Percentiles rank a stretch among this genome's conserved stretches.
Evolutionary conservation across 139 green algal genomes (phyloP).

Genomic region (Monoraphidium neglectum): DNA sequence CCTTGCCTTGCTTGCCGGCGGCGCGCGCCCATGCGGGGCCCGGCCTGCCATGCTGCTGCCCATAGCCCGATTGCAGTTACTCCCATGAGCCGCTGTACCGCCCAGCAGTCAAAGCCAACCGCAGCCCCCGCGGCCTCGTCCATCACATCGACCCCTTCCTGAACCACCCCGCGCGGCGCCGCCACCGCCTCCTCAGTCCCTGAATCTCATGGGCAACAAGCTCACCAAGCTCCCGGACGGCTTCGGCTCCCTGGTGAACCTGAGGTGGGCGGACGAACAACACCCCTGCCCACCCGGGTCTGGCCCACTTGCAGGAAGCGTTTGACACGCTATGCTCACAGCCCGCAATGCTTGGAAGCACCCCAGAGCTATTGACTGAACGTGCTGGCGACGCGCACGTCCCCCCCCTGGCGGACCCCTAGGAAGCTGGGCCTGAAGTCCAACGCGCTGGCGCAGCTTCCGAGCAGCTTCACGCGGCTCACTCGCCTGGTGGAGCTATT

Average conservation of each 20-base stretch:
- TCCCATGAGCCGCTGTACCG: not conserved
- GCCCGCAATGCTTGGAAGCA: not conserved
- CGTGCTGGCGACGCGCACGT: not conserved
- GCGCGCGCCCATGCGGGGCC: not conserved
- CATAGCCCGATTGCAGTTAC: too few species aligned
- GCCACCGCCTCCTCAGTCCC: constrained; percentile 5
- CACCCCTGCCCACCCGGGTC: too few species aligned
- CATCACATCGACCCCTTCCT: too few species aligned
- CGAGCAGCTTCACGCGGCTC: constrained; percentile 39
- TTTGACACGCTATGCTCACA: not conserved
- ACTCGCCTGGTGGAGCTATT: constrained; percentile 64
- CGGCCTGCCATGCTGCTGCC: not conserved
- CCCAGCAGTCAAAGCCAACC: not conserved
- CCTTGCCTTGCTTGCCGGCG: not conserved
- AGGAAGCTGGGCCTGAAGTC: constrained; percentile 52
- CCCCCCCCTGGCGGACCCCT: not conserved
- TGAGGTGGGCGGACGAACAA: too few species aligned
- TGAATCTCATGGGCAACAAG: constrained; percentile 78
- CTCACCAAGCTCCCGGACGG: constrained; percentile 42
- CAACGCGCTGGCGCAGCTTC: constrained; percentile 49
- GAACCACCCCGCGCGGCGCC: too few species aligned
- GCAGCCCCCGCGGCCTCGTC: too few species aligned
- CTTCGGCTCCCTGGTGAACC: constrained; percentile 34
- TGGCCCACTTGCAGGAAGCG: too few species aligned
- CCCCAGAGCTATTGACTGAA: not conserved